Evolutionary conservation across 2,329 filamentous ascomycete genomes (phyloP), one percentile per base, ranked within the genome.

Genomic region (Aschersonia sp.): DNA sequence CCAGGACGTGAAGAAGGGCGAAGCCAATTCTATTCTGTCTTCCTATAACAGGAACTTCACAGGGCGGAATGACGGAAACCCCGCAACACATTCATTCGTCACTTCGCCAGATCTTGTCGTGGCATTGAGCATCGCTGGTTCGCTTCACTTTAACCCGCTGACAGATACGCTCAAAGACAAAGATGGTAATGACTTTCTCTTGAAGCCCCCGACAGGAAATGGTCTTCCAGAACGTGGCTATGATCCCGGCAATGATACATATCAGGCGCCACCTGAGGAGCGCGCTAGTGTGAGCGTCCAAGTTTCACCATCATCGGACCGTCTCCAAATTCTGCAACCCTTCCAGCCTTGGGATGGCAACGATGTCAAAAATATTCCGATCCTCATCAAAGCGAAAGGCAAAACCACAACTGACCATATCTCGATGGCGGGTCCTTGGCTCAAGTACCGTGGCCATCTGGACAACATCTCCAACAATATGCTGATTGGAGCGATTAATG

Each of bases 1-100:
- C 57, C 75, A 73, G 55, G 91, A 97, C 58, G 88, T 96, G 49
- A 85, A 89, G 78, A 96, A 97, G 80, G 91, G 91, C 56, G 82
- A 86, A 59, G 74, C 89, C 61, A 98, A 98, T 82, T 94, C 89
- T 5, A 98, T 98, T 66, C 75, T 98, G 65, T 96, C 89, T 44
- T 97, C 92, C 31, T 98, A 96, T 83, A 98, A 98, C 84, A 89
- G 92, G 71, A 97, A 98, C 82, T 97, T 98, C 75, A 97, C 91
- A 52, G 91, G 91, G 56, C 88, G 92, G 65, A 97, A 97, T 68
- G 89, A 95, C 58, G 89, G 86, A 56, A 97, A 95, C 77, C 89
- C 89, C 41, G 88, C 88, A 48, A 95, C 89, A 46, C 89, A 94
- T 74, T 87, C 87, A 50, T 95, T 95, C 67, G 89, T 94, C 56